Base-by-base conservation (phyloP, 345 rosid genomes). In the Draba incana region DNA sequence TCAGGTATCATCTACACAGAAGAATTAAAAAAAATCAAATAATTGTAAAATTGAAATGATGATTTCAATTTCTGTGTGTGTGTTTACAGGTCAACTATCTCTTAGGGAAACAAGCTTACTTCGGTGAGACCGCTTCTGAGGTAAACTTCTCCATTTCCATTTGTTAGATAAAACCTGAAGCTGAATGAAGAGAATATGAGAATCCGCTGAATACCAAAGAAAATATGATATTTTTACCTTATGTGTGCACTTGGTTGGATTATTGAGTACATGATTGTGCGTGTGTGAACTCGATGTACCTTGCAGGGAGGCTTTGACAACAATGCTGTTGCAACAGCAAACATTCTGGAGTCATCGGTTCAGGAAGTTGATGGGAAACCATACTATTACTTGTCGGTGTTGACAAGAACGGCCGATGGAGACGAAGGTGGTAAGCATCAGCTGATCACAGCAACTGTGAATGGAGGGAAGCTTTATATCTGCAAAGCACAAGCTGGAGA, bases 401-500 rank as follows among this genome's bases (percentile, higher is more conserved):
- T 94, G 77, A 94, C 99, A 37, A 88, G 99, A 78, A 94, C 99
- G 0, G 99, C 99, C 1, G 97, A 94, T 11, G 99, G 99, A 69
- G 97, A 94, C 4, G 97, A 94, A 83, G 97, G 96, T 1, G 97
- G 97, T 6, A 94, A 89, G 83, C 99, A 91, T 79, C 99, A 84
- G 47, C 63, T 90, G 61, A 85, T 93, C 25, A 79, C 83, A 14
- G 98, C 96, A 30, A 69, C 92, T 4, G 89, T 90, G 8, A 87
- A 83, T 5, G 83, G 78, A 61, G 98, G 97, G 0, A 93, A 93
- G 83, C 94, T 93, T 8, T 93, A 81, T 81, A 83, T 94, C 68
- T 87, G 96, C 92, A 94, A 91, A 84, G 99, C 97, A 8, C 99
- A 91, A 75, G 97, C 97, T 4, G 97, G 99, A 38, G 99, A 94